Evolutionary conservation across 1,284 basidiomycete species (phyloP), one percentile per base, ranked within the genome.

Genomic region (Cystobasidium slooffiae): DNA sequence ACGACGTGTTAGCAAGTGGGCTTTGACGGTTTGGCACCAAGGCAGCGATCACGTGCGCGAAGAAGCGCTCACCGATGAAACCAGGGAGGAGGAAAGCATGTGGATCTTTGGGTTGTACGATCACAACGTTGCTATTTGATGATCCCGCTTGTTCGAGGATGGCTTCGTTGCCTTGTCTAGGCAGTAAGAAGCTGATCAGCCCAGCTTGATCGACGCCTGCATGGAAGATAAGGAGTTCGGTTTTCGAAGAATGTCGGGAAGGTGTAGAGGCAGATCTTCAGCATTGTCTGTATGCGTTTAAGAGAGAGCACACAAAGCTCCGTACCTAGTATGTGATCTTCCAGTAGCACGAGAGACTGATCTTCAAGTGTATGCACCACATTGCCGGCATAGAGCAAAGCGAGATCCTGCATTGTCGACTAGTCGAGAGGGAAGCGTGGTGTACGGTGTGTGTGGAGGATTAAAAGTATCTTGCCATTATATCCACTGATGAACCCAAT

Each of bases 1-100:
- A 22, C 14, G 16, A 10, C 18, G 18, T 4, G 10, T 58, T 58
- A 49, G 6, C 62, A 22, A 24, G 41, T 22, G 24, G 22, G 24
- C 41, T 52, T 18, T 14, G 55, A 16, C 43, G 41, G 52, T 37
- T 31, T 24, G 24, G 12, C 43, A 12, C 41, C 31, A 53, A 59
- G 37, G 31, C 37, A 20, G 7, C 1, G 6, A 63, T 73, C 16
- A 37, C 75, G 72, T 74, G 67, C 77, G 76, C 18, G n/a, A 3
- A 1, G 46, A 31, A 5, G 31, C 31, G 5, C 8, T 74, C 77
- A 56, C 78, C 79, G 7, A 80, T 77, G 37, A 93, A 94, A 0
- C 88, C 88, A 0, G 92, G 91, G 6, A 91, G 78, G 47, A 94
- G 75, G 82, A 93, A 92, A 55, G 84, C 85, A 24, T 89, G 88